Evolutionary conservation across 148 eudicot genomes (phyloP).

Genomic region (Salicornia ramosissima): DNA sequence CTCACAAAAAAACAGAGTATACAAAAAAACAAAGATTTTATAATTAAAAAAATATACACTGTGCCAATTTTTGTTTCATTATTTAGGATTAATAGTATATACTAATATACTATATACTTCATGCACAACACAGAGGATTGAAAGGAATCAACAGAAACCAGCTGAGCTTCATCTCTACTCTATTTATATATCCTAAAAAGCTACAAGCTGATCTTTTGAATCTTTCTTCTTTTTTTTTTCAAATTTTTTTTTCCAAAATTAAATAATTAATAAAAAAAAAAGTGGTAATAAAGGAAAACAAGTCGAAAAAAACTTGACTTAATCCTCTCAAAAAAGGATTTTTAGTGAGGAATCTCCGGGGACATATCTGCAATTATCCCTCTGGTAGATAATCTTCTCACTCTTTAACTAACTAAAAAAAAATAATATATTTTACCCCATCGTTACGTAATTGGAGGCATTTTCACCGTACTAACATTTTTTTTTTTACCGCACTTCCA

Average conservation of each 20-base stretch:
- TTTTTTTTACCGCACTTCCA: no score
- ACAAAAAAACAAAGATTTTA: background rate
- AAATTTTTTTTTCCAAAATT: background rate
- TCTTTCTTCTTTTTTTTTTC: slow-evolving; percentile 18
- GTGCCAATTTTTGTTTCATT: background rate
- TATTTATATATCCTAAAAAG: slow-evolving; percentile 39
- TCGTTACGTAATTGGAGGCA: no score
- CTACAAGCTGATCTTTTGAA: slow-evolving; percentile 56
- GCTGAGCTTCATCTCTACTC: slow-evolving; percentile 69
- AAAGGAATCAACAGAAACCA: slow-evolving; percentile 54
- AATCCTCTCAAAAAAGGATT: slow-evolving; percentile 17
- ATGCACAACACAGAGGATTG: slow-evolving; percentile 15
- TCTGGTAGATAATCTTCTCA: slow-evolving; percentile 56
- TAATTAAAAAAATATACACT: slow-evolving; percentile 1
- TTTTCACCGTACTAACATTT: no score
- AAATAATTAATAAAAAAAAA: background rate
- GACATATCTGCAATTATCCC: slow-evolving; percentile 59
- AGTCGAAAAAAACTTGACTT: background rate
- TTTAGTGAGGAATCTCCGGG: slow-evolving; percentile 49
- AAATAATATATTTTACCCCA: no score
- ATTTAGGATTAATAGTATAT: no score
- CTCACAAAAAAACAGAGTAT: background rate
- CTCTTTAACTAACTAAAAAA: no score
- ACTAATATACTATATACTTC: slow-evolving; percentile 13
- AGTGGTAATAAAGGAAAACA: background rate